phyloP scores from a whole-genome alignment of 306 rosid genomes.

The Lathyrus sativus region DNA sequence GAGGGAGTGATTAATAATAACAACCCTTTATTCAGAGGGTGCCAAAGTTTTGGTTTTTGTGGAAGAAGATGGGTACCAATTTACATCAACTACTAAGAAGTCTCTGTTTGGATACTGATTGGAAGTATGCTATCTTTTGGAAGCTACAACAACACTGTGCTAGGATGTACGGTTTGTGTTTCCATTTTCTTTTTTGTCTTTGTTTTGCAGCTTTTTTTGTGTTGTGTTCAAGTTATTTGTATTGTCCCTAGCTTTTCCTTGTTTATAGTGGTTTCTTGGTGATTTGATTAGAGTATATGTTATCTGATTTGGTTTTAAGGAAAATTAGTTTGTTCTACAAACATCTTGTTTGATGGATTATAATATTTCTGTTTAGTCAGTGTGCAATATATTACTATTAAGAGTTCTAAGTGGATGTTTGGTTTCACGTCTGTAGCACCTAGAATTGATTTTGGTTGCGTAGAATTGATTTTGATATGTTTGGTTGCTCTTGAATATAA shows the following conservation, averaged over 20 bases:
- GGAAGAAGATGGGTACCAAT: conserved; percentile 59
- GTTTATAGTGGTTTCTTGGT: conserved; percentile 7
- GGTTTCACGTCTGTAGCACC: too few relatives aligned
- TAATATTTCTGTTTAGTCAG: conserved; percentile 3
- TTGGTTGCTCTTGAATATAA: too few relatives aligned
- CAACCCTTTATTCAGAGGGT: conserved; percentile 39
- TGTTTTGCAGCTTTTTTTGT: conserved; percentile 10
- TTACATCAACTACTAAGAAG: conserved; percentile 69
- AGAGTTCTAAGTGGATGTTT: background rate
- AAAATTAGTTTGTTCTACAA: conserved; percentile 10
- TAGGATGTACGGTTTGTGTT: conserved; percentile 62
- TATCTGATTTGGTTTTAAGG: conserved; percentile 1
- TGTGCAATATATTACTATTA: background rate
- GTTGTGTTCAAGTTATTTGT: background rate
- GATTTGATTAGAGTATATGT: conserved; percentile 22
- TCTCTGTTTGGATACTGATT: conserved; percentile 74
- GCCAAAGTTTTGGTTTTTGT: conserved; percentile 38
- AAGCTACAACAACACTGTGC: conserved; percentile 78
- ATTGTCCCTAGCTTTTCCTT: background rate
- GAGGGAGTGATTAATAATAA: conserved; percentile 31
- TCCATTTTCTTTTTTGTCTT: background rate
- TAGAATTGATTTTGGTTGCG: too few relatives aligned
- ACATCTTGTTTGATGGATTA: conserved; percentile 15
- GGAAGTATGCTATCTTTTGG: conserved; percentile 98
- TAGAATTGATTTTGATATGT: too few relatives aligned